Conservation (phyloP, 2,329 filamentous ascomycete genomes). For the Microsporum ferrugineum region DNA sequence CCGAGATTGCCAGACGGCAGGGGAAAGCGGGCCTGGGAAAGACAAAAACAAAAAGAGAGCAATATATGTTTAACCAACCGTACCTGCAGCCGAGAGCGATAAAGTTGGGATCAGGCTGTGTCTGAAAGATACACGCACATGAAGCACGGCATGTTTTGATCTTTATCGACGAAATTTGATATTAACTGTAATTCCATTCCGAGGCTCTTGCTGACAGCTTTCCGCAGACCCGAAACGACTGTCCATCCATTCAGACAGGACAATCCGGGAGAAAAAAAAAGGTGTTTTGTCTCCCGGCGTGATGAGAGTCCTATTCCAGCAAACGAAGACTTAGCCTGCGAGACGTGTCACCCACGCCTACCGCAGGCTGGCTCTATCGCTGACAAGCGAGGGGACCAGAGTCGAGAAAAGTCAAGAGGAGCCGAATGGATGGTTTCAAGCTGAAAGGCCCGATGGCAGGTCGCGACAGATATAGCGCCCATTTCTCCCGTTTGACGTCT, state of each 20-base stretch:
- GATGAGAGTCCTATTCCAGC: neutral
- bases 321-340: neutral
- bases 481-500: neutral
- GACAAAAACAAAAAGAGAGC: neutral
- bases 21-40: neutral
- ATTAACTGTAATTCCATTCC: neutral
- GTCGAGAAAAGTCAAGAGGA: neutral
- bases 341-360: neutral
- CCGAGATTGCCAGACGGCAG: neutral
- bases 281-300: neutral
- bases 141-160: neutral
- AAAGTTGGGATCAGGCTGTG: neutral
- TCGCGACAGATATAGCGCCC: neutral
- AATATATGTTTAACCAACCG: neutral
- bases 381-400: neutral
- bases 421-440: neutral
- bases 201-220: neutral
- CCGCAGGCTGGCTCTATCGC: neutral
- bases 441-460: neutral
- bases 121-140: neutral
- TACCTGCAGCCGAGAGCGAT: neutral
- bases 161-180: neutral
- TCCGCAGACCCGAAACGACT: neutral
- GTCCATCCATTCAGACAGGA: neutral
- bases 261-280: neutral